These are phyloP conservation scores for Infundibulicybe gibba DNA, from an alignment of 768 basidiomycete species.

Conservation along the genomic window DNA sequence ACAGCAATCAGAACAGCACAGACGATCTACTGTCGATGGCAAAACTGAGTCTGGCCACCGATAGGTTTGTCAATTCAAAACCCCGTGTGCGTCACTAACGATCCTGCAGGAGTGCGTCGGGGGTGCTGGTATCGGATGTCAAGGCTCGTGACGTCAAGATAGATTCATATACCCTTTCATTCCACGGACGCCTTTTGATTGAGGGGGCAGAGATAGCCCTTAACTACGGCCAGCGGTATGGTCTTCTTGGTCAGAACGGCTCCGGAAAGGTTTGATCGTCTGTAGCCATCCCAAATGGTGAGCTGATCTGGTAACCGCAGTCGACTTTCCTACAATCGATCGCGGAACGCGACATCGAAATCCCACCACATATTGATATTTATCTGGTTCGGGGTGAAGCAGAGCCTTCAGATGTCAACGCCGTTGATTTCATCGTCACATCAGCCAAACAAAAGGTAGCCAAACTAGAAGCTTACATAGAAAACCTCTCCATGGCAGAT, in stretches of 20 bases:
- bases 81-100: not conserved
- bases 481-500: conserved; percentile 89
- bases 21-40: conserved; percentile 87
- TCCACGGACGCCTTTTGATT: conserved; percentile 88
- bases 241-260: conserved; percentile 94
- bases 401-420: conserved; percentile 92
- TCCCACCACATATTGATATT: conserved; percentile 94
- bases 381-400: conserved; percentile 96
- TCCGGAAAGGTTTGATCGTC: conserved; percentile 82
- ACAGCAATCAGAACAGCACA: conserved; percentile 35
- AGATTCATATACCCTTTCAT: conserved; percentile 91
- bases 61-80: conserved; percentile 53
- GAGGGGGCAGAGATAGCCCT: conserved; percentile 63
- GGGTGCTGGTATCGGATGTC: conserved; percentile 89
- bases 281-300: not conserved
- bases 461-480: conserved; percentile 88
- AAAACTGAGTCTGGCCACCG: conserved; percentile 85
- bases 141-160: conserved; percentile 98
- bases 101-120: conserved; percentile 79
- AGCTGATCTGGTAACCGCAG: conserved; percentile 31
- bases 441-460: conserved; percentile 94
- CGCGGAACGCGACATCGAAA: conserved; percentile 91
- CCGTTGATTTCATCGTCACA: conserved; percentile 94
- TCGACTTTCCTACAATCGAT: conserved; percentile 96
- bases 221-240: conserved; percentile 89